A percentile compares a stretch with the other conserved stretches of the same genome.
Evolutionary conservation across 2,329 filamentous ascomycete genomes (phyloP).

Genomic region (Chaetomiaceae sp.): DNA sequence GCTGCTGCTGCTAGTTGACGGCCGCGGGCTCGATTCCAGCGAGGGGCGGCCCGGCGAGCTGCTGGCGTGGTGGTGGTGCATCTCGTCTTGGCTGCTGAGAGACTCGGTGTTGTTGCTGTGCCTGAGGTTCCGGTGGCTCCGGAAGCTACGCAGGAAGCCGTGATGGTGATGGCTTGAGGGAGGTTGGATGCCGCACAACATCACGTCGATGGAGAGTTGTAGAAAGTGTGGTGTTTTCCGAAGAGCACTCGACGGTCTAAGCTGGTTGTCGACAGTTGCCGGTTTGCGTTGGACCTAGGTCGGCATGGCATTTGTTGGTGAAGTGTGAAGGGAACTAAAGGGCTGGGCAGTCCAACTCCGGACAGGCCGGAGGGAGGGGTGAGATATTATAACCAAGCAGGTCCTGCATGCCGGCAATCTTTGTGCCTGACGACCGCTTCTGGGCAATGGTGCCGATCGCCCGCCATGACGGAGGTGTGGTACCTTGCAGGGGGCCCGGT

Average conservation of each 20-base stretch:
- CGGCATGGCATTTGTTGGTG: slow-evolving; percentile 6
- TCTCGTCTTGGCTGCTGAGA: slow-evolving; percentile 5
- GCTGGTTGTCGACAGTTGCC: slow-evolving; percentile 2
- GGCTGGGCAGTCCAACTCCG: not conserved
- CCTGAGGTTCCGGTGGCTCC: slow-evolving; percentile 24
- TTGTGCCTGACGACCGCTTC: slow-evolving; percentile 8
- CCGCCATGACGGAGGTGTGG: slow-evolving; percentile 7
- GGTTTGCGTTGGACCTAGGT: not conserved
- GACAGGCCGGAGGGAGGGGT: not conserved
- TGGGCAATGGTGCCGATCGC: slow-evolving; percentile 3
- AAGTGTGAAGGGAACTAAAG: not conserved
- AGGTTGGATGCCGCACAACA: slow-evolving; percentile 24
- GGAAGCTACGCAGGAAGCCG: slow-evolving; percentile 25
- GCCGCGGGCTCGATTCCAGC: too few species aligned
- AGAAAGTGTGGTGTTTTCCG: too few species aligned
- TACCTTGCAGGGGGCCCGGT: slow-evolving; percentile 15
- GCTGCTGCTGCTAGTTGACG: slow-evolving; percentile 12
- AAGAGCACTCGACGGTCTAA: too few species aligned
- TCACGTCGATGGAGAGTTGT: slow-evolving; percentile 7
- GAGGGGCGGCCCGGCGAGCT: slow-evolving; percentile 20
- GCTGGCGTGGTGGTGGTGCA: slow-evolving; percentile 16
- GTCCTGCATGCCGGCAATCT: not conserved
- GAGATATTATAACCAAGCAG: slow-evolving; percentile 10
- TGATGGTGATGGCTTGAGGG: slow-evolving; percentile 12
- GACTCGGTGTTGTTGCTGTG: slow-evolving; percentile 3